Conservation (phyloP, 75 land plant genomes). For the Isoetes taiwanensis region DNA sequence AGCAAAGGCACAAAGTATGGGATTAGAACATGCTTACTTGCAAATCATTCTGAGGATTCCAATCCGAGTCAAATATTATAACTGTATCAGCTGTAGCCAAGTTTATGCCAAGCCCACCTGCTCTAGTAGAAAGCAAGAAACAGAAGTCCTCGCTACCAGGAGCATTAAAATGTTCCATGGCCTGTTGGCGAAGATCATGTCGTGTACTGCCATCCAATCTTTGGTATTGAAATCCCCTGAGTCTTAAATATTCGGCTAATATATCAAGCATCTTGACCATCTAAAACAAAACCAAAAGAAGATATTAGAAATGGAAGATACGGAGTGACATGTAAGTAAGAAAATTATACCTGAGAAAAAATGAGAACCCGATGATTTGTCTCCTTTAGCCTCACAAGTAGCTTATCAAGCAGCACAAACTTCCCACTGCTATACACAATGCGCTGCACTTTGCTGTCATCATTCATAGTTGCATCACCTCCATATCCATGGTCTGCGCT, state of each 20-base stretch:
- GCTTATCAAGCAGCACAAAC: constrained; percentile 84
- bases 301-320: neutral
- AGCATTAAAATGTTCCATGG: constrained; percentile 99
- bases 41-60: constrained; percentile 99
- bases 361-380: constrained; percentile 93
- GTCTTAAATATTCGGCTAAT: constrained; percentile 83
- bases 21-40: constrained; percentile 40
- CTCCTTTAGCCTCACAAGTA: constrained; percentile 57
- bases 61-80: constrained; percentile 97
- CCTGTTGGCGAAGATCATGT: constrained; percentile 93
- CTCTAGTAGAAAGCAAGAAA: constrained; percentile 92
- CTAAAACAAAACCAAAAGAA: constrained; percentile 30
- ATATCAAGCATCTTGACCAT: constrained; percentile 99
- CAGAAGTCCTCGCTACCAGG: constrained; percentile 99
- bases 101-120: constrained; percentile 96
- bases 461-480: constrained; percentile 54
- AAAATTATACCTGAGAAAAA: constrained; percentile 75
- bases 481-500: constrained; percentile 99
- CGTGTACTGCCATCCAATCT: constrained; percentile 97
- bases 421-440: constrained; percentile 93
- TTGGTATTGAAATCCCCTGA: constrained; percentile 94
- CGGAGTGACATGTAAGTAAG: neutral
- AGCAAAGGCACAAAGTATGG: neutral
- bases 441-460: constrained; percentile 79
- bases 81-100: constrained; percentile 99